Base-by-base conservation (phyloP, 2,329 filamentous ascomycete genomes). In the Aspergillus hiratsukae region DNA sequence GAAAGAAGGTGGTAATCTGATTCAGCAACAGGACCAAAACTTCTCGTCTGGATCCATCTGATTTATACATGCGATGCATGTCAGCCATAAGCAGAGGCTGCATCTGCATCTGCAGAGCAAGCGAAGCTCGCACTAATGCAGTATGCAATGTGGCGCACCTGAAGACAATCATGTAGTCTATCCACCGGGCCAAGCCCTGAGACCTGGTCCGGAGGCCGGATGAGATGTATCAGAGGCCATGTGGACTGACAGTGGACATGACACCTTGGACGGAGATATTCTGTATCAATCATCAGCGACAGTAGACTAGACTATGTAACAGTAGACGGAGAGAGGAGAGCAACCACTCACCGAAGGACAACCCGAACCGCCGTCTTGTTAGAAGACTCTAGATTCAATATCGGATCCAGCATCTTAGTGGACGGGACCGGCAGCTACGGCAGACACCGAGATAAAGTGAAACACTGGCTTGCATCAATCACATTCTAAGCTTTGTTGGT, bases 161-260 rank as follows among this genome's bases (percentile, higher is more conserved):
- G 56, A 58, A 62, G 55, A 62, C 56, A 59, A 63, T 54, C 55
- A 60, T 63, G 51, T 59, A n/a, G n/a, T n/a, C n/a, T n/a, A 63
- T 50, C 63, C 67, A 70, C 62, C 67, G 40, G 68, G 69, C 63
- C 58, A 51, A 60, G 57, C 62, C 63, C 64, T 62, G 62, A 55
- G 64, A 64, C 62, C 52, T 10, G 41, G 2, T 21, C 1, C 19
- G 8, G 41, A 37, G 31, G 7, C 31, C 17, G 35, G 10, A 51
- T 50, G 41, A 23, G 48, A 23, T n/a, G 27, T 9, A 52, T 35
- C 40, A 21, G 28, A 23, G 6, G 31, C 14, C 31, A 17, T 37
- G 31, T 37, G 31, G n/a, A n/a, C n/a, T n/a, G n/a, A n/a, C n/a
- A n/a, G n/a, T n/a, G n/a, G 31, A 17, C 31, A 37, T 17, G 31